A percentile compares a stretch with the other conserved stretches of the same genome.
These are phyloP conservation scores for Pichia norvegensis DNA, from an alignment of 1,139 yeast species.

Conservation along the genomic window DNA sequence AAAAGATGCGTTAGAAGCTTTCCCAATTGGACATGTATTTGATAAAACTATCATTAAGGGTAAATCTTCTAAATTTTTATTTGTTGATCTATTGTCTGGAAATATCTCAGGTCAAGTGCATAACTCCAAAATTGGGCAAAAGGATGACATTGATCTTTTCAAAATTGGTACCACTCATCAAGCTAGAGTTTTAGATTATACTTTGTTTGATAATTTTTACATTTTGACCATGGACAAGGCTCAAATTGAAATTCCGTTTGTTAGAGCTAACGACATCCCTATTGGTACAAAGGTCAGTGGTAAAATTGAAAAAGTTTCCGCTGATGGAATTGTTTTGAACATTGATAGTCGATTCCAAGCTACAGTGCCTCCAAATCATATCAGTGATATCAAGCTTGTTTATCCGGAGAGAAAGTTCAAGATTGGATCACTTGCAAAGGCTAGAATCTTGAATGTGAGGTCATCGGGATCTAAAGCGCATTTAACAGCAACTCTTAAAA, in stretches of 20 bases:
- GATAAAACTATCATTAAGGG: constrained; percentile 54
- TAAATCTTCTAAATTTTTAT: constrained; percentile 47
- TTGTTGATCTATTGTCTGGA: constrained; percentile 51
- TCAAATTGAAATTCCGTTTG: constrained; percentile 53
- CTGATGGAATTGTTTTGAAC: constrained; percentile 61
- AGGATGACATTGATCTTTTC: constrained; percentile 43
- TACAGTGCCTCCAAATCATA: constrained; percentile 63
- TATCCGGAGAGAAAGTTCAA: constrained; percentile 92
- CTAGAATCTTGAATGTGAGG: constrained; percentile 46
- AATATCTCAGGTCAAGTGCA: constrained; percentile 60
- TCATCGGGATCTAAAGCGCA: constrained; percentile 31
- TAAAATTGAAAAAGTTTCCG: constrained; percentile 56
- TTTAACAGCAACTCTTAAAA: constrained; percentile 66
- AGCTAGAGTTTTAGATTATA: constrained; percentile 72
- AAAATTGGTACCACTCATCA: constrained; percentile 56
- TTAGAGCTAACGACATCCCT: constrained; percentile 65
- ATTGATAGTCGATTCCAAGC: constrained; percentile 65
- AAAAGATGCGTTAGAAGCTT: constrained; percentile 49
- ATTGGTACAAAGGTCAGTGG: constrained; percentile 59
- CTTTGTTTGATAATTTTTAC: constrained; percentile 57
- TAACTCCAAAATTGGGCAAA: constrained; percentile 58
- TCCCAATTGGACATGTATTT: constrained; percentile 69
- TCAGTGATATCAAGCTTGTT: constrained; percentile 75
- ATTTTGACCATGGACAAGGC: constrained; percentile 62
- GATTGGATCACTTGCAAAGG: constrained; percentile 71